phyloP scores from a whole-genome alignment of 2,329 filamentous ascomycete species.

The Aspergillus sp. region DNA sequence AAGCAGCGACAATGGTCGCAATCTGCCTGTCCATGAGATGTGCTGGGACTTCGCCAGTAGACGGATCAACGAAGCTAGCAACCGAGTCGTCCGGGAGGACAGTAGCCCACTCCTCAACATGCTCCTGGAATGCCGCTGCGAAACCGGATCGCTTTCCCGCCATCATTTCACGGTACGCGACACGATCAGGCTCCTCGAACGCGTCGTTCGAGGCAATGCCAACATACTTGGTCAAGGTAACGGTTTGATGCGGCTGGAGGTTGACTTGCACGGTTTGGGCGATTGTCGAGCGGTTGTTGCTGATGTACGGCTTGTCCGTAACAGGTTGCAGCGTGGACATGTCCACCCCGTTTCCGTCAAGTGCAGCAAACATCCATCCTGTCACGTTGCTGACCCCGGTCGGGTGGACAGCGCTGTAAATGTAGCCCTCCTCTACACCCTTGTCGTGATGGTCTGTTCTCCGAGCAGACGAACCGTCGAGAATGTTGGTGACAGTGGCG shows the following conservation, averaged over 20 bases:
- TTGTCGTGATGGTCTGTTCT: neutral
- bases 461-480: neutral
- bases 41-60: neutral
- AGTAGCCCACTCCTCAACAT: conserved; percentile 46
- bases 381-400: neutral
- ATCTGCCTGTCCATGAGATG: neutral
- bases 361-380: neutral
- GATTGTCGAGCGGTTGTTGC: neutral
- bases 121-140: conserved; percentile 37
- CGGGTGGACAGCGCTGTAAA: neutral
- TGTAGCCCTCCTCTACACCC: neutral
- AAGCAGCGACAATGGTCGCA: neutral
- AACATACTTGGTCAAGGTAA: conserved; percentile 51
- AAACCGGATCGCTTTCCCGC: conserved; percentile 19
- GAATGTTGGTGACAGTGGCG: neutral
- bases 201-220: conserved; percentile 56
- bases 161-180: conserved; percentile 1
- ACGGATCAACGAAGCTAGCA: neutral
- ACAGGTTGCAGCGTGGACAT: neutral
- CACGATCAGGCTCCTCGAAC: conserved; percentile 40
- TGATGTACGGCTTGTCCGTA: neutral
- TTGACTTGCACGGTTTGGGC: conserved; percentile 5
- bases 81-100: conserved; percentile 3
- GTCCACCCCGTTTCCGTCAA: neutral
- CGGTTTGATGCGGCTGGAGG: conserved; percentile 23